Evolutionary conservation across 2,329 filamentous ascomycete genomes (phyloP).

Genomic region (Scleromitrula shiraiana): DNA sequence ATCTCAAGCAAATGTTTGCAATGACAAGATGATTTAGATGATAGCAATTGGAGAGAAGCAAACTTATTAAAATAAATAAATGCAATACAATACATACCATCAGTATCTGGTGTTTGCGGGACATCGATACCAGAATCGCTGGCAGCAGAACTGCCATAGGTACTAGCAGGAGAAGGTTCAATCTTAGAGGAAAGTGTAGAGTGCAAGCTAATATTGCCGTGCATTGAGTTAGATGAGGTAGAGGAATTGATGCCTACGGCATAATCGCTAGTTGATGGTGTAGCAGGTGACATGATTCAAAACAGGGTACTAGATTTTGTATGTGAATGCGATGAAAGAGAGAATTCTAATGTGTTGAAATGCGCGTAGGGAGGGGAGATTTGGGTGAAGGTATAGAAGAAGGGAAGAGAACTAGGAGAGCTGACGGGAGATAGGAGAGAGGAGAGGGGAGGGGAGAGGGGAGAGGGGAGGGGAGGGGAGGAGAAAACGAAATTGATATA

Average conservation of each 20-base stretch:
- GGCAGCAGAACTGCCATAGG: conserved; percentile 18
- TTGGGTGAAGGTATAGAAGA: conserved; percentile 8
- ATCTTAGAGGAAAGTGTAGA: conserved; percentile 1
- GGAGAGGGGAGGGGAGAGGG: too few relatives aligned
- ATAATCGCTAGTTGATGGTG: conserved; percentile 2
- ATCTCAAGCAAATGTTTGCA: too few relatives aligned
- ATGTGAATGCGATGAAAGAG: too few relatives aligned
- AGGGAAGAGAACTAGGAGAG: too few relatives aligned
- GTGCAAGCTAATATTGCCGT: background rate
- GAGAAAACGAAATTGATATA: too few relatives aligned
- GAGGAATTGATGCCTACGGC: background rate
- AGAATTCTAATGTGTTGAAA: too few relatives aligned
- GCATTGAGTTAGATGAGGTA: background rate
- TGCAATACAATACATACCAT: conserved; percentile 16
- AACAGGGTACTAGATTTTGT: background rate
- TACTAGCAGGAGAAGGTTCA: conserved; percentile 24
- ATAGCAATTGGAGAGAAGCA: background rate
- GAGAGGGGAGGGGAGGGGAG: too few relatives aligned
- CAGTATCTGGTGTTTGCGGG: conserved; percentile 14
- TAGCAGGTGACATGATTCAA: conserved; percentile 8
- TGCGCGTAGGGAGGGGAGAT: too few relatives aligned
- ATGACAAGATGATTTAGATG: background rate
- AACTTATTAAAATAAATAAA: too few relatives aligned
- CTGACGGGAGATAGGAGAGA: too few relatives aligned
- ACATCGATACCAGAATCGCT: conserved; percentile 17